phyloP scores from a whole-genome alignment of 2,329 filamentous ascomycete genomes.

The Nannizziopsis arthrosporioides region DNA sequence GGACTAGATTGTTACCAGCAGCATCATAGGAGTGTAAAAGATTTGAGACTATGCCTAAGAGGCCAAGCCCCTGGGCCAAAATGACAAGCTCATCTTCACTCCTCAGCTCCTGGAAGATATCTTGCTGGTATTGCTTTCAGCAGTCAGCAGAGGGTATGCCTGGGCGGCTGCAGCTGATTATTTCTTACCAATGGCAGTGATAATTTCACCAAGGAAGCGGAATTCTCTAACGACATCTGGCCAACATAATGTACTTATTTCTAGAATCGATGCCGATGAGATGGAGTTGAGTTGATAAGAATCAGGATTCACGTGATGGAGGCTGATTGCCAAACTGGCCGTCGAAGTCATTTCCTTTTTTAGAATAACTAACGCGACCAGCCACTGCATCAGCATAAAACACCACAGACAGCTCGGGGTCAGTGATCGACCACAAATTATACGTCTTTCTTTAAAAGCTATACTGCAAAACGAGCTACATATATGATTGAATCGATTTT shows the following conservation, averaged over 20 bases:
- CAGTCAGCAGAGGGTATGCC: constrained; percentile 13
- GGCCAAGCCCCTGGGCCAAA: constrained; percentile 79
- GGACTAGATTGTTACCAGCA: constrained; percentile 80
- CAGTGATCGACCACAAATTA: too few relatives aligned
- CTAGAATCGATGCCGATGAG: not conserved
- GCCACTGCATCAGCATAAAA: not conserved
- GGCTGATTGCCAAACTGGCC: too few relatives aligned
- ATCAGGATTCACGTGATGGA: too few relatives aligned
- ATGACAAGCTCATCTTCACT: constrained; percentile 88
- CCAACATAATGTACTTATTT: not conserved
- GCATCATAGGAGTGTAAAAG: constrained; percentile 94
- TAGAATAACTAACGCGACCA: too few relatives aligned
- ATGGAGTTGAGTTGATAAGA: not conserved
- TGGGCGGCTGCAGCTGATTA: not conserved
- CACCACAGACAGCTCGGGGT: not conserved
- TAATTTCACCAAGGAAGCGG: constrained; percentile 41
- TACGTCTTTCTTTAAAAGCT: too few relatives aligned
- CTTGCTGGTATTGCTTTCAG: constrained; percentile 71
- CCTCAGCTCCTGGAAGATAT: constrained; percentile 81
- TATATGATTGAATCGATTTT: too few relatives aligned
- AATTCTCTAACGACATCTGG: constrained; percentile 13
- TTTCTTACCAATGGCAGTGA: constrained; percentile 47
- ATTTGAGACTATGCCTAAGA: constrained; percentile 88
- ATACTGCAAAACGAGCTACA: too few relatives aligned
- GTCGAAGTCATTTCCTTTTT: too few relatives aligned